phyloP scores from a whole-genome alignment of 1,284 basidiomycete genomes.

The Meira miltonrushii region DNA sequence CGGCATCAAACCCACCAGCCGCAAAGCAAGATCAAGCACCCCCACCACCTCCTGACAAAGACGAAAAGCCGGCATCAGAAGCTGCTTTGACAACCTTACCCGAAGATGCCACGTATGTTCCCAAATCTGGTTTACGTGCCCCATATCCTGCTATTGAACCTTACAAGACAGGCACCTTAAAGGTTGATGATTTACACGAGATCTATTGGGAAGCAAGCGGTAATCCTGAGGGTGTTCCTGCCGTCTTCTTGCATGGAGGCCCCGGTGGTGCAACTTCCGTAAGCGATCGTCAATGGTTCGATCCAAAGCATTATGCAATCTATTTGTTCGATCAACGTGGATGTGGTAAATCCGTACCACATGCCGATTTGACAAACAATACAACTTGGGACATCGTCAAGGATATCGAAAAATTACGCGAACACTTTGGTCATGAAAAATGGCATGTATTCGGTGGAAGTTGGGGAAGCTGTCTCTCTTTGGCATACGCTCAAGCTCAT shows the following conservation, averaged over 20 bases:
- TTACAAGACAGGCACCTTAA: constrained; percentile 32
- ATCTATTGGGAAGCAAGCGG: constrained; percentile 45
- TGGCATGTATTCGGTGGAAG: constrained; percentile 51
- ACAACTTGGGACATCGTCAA: constrained; percentile 91
- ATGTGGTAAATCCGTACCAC: constrained; percentile 77
- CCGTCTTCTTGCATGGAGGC: constrained; percentile 46
- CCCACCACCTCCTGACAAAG: too few species aligned
- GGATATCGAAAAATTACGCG: constrained; percentile 77
- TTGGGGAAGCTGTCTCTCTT: constrained; percentile 62
- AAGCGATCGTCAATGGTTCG: constrained; percentile 45
- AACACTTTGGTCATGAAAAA: constrained; percentile 58
- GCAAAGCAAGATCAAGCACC: too few species aligned
- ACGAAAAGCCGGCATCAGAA: too few species aligned
- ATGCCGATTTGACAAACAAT: constrained; percentile 73
- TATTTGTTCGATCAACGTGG: constrained; percentile 59
- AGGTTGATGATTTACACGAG: constrained; percentile 30
- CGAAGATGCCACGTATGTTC: background rate
- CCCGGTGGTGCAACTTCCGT: constrained; percentile 43
- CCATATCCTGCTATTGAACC: constrained; percentile 41
- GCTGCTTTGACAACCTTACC: too few species aligned
- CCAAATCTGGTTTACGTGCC: constrained; percentile 23
- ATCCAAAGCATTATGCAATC: constrained; percentile 42
- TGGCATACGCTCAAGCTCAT: constrained; percentile 81
- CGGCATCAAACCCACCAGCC: too few species aligned
- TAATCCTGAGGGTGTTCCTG: constrained; percentile 37